Evolutionary conservation across 1,139 yeast species (phyloP).

Genomic region (Eremothecium cymbalariae): DNA sequence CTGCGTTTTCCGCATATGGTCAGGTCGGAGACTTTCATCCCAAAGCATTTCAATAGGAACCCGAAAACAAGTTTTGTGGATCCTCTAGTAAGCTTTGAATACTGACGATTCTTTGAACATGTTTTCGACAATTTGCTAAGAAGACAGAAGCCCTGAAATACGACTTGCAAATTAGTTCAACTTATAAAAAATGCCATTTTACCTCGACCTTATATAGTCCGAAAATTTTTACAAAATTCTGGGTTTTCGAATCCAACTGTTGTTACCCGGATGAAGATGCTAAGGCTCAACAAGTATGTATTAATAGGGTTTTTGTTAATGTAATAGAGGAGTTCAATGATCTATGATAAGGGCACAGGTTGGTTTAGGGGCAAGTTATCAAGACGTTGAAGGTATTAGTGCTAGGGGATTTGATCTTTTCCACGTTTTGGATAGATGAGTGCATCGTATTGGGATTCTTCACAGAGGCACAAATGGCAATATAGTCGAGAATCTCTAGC

Average conservation of each 20-base stretch:
- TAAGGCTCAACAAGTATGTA: background rate
- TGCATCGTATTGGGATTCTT: conserved; percentile 62
- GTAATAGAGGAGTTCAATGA: background rate
- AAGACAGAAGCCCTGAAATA: background rate
- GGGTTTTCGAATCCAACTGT: background rate
- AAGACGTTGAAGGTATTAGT: no score
- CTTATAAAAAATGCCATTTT: background rate
- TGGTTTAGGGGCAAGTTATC: no score
- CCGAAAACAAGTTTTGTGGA: conserved; percentile 16
- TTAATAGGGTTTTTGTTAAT: background rate
- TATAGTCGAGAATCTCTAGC: conserved; percentile 42
- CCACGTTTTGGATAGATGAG: conserved; percentile 36
- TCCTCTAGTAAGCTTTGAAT: conserved; percentile 67
- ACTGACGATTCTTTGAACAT: conserved; percentile 64
- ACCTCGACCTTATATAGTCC: background rate
- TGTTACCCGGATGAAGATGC: conserved; percentile 4
- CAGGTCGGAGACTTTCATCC: conserved; percentile 92
- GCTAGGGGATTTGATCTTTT: no score
- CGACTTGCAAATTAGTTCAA: background rate
- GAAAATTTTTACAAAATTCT: background rate
- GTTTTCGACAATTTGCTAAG: conserved; percentile 19
- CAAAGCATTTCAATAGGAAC: conserved; percentile 47
- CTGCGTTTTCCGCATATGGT: conserved; percentile 41
- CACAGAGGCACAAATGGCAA: conserved; percentile 58
- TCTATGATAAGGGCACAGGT: background rate